Conservation (phyloP, 139 green algal species). For the Closterium sp. region DNA sequence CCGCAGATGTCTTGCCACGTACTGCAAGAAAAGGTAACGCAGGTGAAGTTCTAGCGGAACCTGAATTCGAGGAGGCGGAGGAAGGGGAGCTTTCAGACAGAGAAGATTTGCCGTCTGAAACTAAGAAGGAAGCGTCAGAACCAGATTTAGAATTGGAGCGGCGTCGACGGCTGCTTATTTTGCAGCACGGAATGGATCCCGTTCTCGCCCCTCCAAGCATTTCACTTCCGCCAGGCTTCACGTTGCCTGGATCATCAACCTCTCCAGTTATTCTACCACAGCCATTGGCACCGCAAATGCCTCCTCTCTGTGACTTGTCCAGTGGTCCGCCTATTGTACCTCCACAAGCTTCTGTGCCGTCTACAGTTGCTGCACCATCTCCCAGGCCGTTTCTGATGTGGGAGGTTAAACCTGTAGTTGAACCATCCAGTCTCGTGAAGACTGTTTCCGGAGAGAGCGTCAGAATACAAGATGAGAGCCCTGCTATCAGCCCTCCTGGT, state of each 20-base stretch:
- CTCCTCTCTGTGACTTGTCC: not conserved
- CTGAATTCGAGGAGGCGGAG: not conserved
- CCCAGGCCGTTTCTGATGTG: not conserved
- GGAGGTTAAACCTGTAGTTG: not conserved
- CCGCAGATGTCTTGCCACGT: not conserved
- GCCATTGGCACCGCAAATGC: not conserved
- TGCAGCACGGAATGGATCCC: conserved; percentile 10
- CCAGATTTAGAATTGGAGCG: conserved; percentile 7
- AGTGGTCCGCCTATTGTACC: not conserved
- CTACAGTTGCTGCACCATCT: not conserved
- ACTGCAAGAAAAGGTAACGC: not conserved
- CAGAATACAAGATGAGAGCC: not conserved
- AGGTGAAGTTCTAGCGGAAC: not conserved
- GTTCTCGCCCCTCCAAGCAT: not conserved
- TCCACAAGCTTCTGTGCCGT: not conserved
- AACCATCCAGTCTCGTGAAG: not conserved
- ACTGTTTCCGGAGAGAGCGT: not conserved
- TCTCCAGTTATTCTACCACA: not conserved
- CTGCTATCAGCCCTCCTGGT: not conserved
- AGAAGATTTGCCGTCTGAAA: not conserved
- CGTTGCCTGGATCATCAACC: not conserved
- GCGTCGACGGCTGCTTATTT: conserved; percentile 10
- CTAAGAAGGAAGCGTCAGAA: conserved; percentile 11
- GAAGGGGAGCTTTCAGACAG: conserved; percentile 13
- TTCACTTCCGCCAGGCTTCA: not conserved